Evolutionary conservation across 306 rosid species (phyloP), one percentile per base, ranked within the genome.

Genomic region (Dalbergia oliveri): DNA sequence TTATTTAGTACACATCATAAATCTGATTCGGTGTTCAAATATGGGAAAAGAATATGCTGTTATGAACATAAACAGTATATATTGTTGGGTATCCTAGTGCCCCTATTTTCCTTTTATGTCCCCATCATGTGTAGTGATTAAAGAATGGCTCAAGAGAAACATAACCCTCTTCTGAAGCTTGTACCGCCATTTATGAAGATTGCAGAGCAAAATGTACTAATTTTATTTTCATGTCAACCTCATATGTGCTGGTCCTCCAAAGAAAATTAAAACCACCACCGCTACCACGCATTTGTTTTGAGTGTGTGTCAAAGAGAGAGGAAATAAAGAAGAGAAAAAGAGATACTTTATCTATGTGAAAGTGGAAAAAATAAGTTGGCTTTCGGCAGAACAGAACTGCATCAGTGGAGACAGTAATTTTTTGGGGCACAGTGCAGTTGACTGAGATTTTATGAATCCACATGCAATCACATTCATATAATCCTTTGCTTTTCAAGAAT

Each of bases 401-500:
- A 77, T 15, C 19, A 66, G 75, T 65, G 60, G 63, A 73, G 80
- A 73, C 82, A 73, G 58, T 47, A 63, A 50, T 53, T 34, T 77
- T 70, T 74, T 70, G 86, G 89, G 90, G 58, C 69, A 63, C n/a
- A 79, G 84, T 82, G 87, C 79, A 73, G 83, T 82, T 84, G 89
- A 87, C 87, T 86, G 84, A 44, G 86, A 74, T 69, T 82, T 81
- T 73, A 81, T 88, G 82, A 83, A 86, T 79, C 81, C 91, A 93
- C 98, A 90, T 88, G 94, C 89, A 83, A 58, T 87, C 84, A 83
- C 92, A 86, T 86, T 89, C 85, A 3, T 37, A 60, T 43, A 66
- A 23, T 33, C 65, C 64, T 79, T 75, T 82, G 58, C 84, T 76
- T 85, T 82, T 77, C 89, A 85, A 82, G 81, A 79, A 79, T 73